A percentile compares a stretch with the other conserved stretches of the same genome.
Conservation (phyloP, 345 rosid species). For the Populus deltoides region DNA sequence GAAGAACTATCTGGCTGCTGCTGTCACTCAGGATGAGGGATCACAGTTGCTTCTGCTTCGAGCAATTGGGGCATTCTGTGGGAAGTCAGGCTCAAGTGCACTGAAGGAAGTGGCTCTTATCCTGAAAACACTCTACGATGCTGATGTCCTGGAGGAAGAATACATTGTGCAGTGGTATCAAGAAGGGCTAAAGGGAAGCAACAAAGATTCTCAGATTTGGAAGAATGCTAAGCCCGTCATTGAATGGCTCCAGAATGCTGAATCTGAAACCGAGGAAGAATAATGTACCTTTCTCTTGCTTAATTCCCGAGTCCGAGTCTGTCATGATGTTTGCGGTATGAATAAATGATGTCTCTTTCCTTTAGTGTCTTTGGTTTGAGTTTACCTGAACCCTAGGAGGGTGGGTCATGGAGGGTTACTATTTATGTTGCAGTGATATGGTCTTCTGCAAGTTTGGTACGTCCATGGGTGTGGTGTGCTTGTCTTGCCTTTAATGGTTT, state of each 20-base stretch:
- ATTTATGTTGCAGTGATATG: background rate
- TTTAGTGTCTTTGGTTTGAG: background rate
- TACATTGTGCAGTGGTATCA: conserved; percentile 64
- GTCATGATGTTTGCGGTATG: background rate
- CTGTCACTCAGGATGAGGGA: conserved; percentile 44
- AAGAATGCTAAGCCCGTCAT: conserved; percentile 68
- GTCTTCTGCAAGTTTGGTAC: background rate
- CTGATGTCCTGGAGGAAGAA: conserved; percentile 78
- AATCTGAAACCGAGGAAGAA: conserved; percentile 77
- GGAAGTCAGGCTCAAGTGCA: conserved; percentile 32
- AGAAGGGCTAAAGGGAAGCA: conserved; percentile 49
- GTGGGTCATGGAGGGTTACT: background rate
- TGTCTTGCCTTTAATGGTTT: too few relatives aligned
- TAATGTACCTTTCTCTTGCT: conserved; percentile 18
- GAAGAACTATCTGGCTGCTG: conserved; percentile 60
- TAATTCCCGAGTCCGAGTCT: background rate
- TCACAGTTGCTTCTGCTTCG: conserved; percentile 50
- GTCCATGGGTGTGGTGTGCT: background rate
- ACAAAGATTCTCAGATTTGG: conserved; percentile 52
- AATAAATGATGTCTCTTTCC: background rate
- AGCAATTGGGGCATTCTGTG: conserved; percentile 53
- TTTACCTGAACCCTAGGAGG: background rate
- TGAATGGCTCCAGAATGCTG: conserved; percentile 88
- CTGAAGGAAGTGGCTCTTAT: conserved; percentile 65
- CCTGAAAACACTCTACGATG: conserved; percentile 67